Base-by-base conservation (phyloP, 768 basidiomycete genomes). In the Jaapia argillacea region DNA sequence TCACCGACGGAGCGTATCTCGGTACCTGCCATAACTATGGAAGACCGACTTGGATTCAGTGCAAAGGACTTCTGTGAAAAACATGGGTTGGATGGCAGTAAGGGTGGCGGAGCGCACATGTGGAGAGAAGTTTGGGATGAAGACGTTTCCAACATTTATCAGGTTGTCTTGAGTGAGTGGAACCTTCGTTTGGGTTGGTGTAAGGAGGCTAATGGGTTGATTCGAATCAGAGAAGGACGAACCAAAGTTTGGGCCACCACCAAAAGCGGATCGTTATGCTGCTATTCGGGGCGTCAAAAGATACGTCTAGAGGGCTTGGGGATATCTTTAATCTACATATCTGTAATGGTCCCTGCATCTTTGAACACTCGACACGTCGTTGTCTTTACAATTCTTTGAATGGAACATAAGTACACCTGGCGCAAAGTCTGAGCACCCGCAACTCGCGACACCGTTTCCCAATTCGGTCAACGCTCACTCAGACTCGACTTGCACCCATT, bases 121-220 rank as follows among this genome's bases (percentile, higher is more conserved):
- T 93, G 81, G 77, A 70, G 90, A 55, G 77, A 77, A 50, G 68
- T 79, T 31, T 92, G 88, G 87, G 70, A 78, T 51, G 63, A 72
- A 50, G 62, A 68, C 6, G 85, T 88, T 12, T 67, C 68, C 18
- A 70, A 67, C 52, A 78, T 91, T 45, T 86, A 90, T 63, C 53
- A 55, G 47, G 71, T 79, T 49, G 62, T 81, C 25, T 63, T 90
- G 47, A 70, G 89, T 85, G 55, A 64, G 86, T 77, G 27, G 31
- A 38, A 26, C 22, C 18, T 28, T 38, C 18, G 27, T 39, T 43
- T 52, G 47, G 48, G 21, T 37, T 36, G 46, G 26, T 44, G 50
- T 41, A 43, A 21, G 23, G 39, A 27, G 13, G 42, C 31, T 13
- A 43, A 26, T n/a, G n/a, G 10, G 31, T 10, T 16, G 31, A 33